Evolutionary conservation across 805 yeast genomes (phyloP), one percentile per base, ranked within the genome.

Genomic region (Ogataea parapolymorpha): DNA sequence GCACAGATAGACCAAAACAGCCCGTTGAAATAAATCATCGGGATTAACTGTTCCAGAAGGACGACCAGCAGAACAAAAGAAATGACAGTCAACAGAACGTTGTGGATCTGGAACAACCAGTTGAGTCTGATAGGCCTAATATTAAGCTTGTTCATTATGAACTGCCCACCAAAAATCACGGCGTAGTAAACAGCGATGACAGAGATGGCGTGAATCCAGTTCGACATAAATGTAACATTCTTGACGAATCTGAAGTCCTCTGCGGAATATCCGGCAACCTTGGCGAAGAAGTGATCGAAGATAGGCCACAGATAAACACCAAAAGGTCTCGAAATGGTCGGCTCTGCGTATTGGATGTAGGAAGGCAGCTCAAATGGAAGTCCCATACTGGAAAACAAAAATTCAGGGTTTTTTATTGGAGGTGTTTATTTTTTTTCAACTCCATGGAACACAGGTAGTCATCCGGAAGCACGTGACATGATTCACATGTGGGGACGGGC

Each of bases 151-250:
- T 69, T 68, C 65, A 85, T 70, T 32, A 85, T 53, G 39, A 66
- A 70, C 57, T 89, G 82, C 42, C 96, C 97, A 47, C 96, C 95
- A 60, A 89, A 88, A 47, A 90, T 84, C 35, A 85, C 74, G 32
- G 79, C 61, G 60, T 91, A 90, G 71, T 90, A 90, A n/a, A 74
- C 58, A 22, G 72, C 67, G 50, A 89, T 61, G 44, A 75, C 68
- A 33, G 67, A 60, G 28, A 74, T 58, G 20, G 79, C 80, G 44
- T 77, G 80, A 43, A 66, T 68, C 35, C 80, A 75, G 50, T 79
- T 79, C 40, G 85, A 85, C 55, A 88, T 62, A 41, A 86, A 83
- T 1, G 90, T 77, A 48, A 76, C 59, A 55, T 80, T 79, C 54
- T 79, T 75, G 35, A 76, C 65, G 59, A 85, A 90, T 55, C 72